phyloP scores from a whole-genome alignment of 345 rosid genomes.

The Linum usitatissimum region DNA sequence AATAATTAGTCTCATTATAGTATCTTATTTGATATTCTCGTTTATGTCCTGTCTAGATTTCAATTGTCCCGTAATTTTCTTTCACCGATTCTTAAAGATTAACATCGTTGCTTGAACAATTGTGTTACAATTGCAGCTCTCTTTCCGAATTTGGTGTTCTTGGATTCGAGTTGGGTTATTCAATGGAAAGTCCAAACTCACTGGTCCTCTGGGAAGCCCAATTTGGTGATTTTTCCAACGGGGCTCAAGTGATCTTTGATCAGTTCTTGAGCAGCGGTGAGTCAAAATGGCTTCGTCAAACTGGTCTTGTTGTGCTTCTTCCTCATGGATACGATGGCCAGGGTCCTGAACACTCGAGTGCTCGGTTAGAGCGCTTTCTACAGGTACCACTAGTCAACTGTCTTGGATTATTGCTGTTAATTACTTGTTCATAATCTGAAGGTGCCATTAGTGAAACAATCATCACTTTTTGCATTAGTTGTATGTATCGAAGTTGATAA shows the following conservation, averaged over 20 bases:
- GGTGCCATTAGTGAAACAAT: no score
- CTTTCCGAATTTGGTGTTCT: slow-evolving; percentile 80
- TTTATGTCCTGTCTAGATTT: not conserved
- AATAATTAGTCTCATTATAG: not conserved
- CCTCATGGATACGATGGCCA: slow-evolving; percentile 86
- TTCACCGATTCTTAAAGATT: no score
- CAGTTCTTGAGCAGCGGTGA: slow-evolving; percentile 77
- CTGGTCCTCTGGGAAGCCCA: slow-evolving; percentile 77
- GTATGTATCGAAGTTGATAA: not conserved
- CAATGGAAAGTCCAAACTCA: slow-evolving; percentile 76
- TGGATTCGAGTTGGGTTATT: slow-evolving; percentile 77
- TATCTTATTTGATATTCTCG: not conserved
- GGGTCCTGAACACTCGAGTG: slow-evolving; percentile 87
- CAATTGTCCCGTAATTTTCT: not conserved
- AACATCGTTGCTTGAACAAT: not conserved
- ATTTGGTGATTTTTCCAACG: slow-evolving; percentile 79
- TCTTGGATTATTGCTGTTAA: not conserved
- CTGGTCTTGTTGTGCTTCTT: slow-evolving; percentile 66
- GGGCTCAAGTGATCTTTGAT: slow-evolving; percentile 77
- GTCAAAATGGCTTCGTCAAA: slow-evolving; percentile 75
- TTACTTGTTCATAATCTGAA: no score
- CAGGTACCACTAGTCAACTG: slow-evolving; percentile 35
- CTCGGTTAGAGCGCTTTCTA: slow-evolving; percentile 64
- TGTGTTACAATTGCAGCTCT: slow-evolving; percentile 36
- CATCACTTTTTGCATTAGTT: no score